A percentile compares a stretch with the other conserved stretches of the same genome.
phyloP scores from a whole-genome alignment of 2,329 filamentous ascomycete species.

The Fusarium dlaminii region DNA sequence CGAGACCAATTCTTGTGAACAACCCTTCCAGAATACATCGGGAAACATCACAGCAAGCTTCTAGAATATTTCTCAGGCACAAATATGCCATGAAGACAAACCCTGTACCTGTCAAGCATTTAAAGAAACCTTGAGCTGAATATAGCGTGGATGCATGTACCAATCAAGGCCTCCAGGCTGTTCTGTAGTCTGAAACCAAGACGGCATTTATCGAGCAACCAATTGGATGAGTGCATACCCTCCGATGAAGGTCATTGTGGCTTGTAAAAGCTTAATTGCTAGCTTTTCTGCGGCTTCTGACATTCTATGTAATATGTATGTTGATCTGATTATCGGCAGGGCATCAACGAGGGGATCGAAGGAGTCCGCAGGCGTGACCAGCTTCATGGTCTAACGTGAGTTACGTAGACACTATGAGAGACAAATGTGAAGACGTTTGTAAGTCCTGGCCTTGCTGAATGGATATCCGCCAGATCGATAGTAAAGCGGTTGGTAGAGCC shows the following conservation, averaged over 20 bases:
- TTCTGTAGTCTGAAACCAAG: background rate
- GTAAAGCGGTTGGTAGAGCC: background rate
- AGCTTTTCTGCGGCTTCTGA: background rate
- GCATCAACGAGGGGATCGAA: accelerated
- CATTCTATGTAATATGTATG: no score
- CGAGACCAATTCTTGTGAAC: background rate
- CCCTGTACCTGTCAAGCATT: background rate
- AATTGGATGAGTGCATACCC: accelerated
- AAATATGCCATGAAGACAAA: accelerated
- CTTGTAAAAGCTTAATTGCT: background rate
- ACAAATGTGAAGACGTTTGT: no score
- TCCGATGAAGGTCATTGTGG: background rate
- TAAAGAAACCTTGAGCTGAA: background rate
- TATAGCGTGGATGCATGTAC: background rate
- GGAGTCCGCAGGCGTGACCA: accelerated
- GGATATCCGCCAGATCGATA: background rate
- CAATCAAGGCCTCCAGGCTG: background rate
- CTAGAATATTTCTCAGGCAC: background rate
- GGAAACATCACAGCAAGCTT: background rate
- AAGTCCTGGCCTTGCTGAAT: background rate
- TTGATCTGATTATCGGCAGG: background rate
- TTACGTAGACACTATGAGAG: no score
- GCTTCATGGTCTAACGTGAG: background rate
- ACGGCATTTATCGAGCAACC: background rate
- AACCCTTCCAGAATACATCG: background rate